Evolutionary conservation across 805 yeast genomes (phyloP).

Genomic region (Ogataea pignaliae): DNA sequence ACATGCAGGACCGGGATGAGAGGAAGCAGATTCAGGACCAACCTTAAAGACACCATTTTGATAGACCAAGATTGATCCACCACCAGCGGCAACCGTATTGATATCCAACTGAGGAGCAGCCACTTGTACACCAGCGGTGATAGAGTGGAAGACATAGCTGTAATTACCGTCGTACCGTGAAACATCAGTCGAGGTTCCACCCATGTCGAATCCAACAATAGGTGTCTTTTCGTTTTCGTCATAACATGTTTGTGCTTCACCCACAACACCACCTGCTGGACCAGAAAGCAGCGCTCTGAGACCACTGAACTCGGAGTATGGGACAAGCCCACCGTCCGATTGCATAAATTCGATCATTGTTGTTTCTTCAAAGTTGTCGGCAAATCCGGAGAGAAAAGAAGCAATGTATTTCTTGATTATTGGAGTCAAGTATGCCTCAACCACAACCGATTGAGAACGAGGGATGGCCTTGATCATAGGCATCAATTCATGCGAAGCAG

Average conservation of each 20-base stretch:
- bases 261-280: constrained; percentile 62
- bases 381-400: constrained; percentile 32
- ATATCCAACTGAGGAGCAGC: constrained; percentile 33
- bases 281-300: constrained; percentile 51
- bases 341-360: constrained; percentile 51
- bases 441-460: constrained; percentile 38
- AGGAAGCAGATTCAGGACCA: constrained; percentile 81
- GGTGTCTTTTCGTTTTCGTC: constrained; percentile 26
- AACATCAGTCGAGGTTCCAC: constrained; percentile 37
- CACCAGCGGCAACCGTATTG: constrained; percentile 31
- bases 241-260: constrained; percentile 49
- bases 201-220: constrained; percentile 35
- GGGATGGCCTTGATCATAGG: constrained; percentile 37
- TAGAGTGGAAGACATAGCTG: constrained; percentile 28
- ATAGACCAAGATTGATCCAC: constrained; percentile 64
- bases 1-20: constrained; percentile 86
- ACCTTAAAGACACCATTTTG: constrained; percentile 67
- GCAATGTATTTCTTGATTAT: constrained; percentile 35
- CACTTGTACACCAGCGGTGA: constrained; percentile 31
- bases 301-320: constrained; percentile 49
- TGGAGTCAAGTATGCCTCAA: constrained; percentile 42
- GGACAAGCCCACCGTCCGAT: constrained; percentile 54
- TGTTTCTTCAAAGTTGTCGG: constrained; percentile 25
- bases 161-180: constrained; percentile 28
- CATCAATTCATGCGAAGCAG: constrained; percentile 32